These are phyloP conservation scores for Centaurea solstitialis DNA, from an alignment of 129 eudicot genomes.

Conservation along the genomic window DNA sequence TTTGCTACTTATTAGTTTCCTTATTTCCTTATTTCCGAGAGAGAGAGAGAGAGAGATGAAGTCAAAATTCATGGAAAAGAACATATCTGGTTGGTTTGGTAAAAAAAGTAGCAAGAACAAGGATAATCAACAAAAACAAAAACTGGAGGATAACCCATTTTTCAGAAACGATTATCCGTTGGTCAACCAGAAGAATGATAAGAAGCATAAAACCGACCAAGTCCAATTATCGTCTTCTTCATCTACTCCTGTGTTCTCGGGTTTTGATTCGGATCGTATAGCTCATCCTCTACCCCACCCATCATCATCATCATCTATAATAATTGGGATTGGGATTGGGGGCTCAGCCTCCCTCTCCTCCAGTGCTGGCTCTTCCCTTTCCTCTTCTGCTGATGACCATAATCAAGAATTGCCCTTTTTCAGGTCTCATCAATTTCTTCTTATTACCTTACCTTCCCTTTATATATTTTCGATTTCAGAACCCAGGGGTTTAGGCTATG, in stretches of 20 bases:
- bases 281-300: constrained; percentile 70
- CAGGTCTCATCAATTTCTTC: background rate
- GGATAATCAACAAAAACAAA: constrained; percentile 30
- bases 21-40: no score
- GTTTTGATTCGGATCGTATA: constrained; percentile 38
- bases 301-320: constrained; percentile 13
- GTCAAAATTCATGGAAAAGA: constrained; percentile 37
- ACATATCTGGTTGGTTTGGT: constrained; percentile 88
- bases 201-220: constrained; percentile 14
- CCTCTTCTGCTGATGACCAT: constrained; percentile 63
- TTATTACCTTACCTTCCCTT: background rate
- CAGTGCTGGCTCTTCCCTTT: constrained; percentile 77
- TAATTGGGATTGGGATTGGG: constrained; percentile 25
- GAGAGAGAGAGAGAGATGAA: background rate
- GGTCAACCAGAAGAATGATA: constrained; percentile 25
- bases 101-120: constrained; percentile 63
- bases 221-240: no score
- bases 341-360: constrained; percentile 66
- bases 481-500: no score
- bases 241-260: constrained; percentile 39
- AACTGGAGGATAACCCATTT: constrained; percentile 27
- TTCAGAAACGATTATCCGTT: constrained; percentile 4
- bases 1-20: no score
- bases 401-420: constrained; percentile 39
- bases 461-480: background rate